Evolutionary conservation across 2,329 filamentous ascomycete genomes (phyloP).

Genomic region (Calonectria leucothoes): DNA sequence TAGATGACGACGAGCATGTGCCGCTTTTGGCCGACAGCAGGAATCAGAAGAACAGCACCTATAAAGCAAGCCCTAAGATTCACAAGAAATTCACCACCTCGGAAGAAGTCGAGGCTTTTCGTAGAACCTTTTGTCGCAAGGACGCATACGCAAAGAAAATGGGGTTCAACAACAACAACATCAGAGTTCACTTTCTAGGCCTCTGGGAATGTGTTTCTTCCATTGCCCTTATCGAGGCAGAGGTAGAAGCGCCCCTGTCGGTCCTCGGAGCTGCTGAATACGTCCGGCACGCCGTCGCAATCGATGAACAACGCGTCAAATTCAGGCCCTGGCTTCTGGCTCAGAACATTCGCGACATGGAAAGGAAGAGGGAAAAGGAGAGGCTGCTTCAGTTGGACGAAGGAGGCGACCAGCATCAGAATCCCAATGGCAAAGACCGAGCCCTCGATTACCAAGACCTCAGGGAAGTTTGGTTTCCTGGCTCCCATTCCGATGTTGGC

Average conservation of each 20-base stretch:
- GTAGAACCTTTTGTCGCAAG: conserved; percentile 59
- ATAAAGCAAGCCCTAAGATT: background rate
- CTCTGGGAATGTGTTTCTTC: conserved; percentile 67
- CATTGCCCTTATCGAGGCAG: conserved; percentile 55
- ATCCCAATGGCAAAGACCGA: conserved; percentile 26
- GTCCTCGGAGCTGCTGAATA: conserved; percentile 55
- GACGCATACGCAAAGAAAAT: conserved; percentile 32
- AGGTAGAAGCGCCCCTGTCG: conserved; percentile 50
- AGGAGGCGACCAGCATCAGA: conserved; percentile 42
- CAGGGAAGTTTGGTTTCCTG: conserved; percentile 66
- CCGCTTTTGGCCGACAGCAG: conserved; percentile 1
- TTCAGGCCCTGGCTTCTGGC: conserved; percentile 63
- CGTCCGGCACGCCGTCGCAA: conserved; percentile 63
- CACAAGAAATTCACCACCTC: conserved; percentile 27
- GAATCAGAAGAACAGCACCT: background rate
- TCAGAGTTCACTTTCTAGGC: conserved; percentile 65
- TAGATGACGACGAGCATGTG: background rate
- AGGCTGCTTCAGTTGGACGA: background rate
- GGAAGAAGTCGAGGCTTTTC: conserved; percentile 57
- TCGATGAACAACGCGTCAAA: conserved; percentile 66
- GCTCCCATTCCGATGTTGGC: conserved; percentile 65
- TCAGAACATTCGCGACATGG: conserved; percentile 48
- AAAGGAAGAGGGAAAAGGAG: background rate
- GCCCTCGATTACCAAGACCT: conserved; percentile 35
- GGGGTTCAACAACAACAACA: conserved; percentile 44